Evolutionary conservation across 371 early-diverging fungal genomes (phyloP), one percentile per base, ranked within the genome.

Genomic region (Zychaea mexicana): DNA sequence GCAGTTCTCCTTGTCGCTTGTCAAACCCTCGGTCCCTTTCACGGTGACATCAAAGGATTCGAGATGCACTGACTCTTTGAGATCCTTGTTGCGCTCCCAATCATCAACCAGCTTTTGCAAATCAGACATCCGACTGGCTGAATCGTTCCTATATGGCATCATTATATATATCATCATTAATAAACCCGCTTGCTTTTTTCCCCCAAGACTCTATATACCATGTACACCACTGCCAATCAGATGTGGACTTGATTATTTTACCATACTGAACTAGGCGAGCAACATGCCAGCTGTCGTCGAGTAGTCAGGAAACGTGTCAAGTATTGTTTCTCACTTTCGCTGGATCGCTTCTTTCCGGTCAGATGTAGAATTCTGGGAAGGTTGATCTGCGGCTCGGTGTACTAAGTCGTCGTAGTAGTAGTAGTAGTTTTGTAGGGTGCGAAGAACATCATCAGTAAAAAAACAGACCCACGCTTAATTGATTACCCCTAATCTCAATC

Each of bases 221-320:
- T n/a, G n/a, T n/a, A n/a, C n/a, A n/a, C n/a, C n/a, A n/a, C n/a
- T n/a, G n/a, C 38, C 47, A 39, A 46, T 21, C 30, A 64, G 32
- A 17, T 13, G 17, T 27, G 27, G 32, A 45, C 21, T 1, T 33
- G 5, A 0, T 21, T 26, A 45, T 21, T 22, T 57, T 78, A 76
- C 82, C 80, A 83, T 2, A 71, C 76, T 52, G 70, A 62, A 36
- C 79, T 77, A 21, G 83, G 80, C 27, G 63, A 78, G 24, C 83
- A 83, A 46, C 83, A 83, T 21, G 77, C 68, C 22, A 83, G 59
- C 39, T 76, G 70, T 12, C 80, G 70, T 30, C 83, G 78, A 5
- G 77, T 80, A 0, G 69, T 67, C 7, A 83, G 42, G 52, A 83
- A 83, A 27, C 80, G 66, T 19, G 70, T 69, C 53, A 83, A 62